Evolutionary conservation across 495 filamentous ascomycete species (phyloP), one percentile per base, ranked within the genome.

Genomic region (Penicillium riverlandense): DNA sequence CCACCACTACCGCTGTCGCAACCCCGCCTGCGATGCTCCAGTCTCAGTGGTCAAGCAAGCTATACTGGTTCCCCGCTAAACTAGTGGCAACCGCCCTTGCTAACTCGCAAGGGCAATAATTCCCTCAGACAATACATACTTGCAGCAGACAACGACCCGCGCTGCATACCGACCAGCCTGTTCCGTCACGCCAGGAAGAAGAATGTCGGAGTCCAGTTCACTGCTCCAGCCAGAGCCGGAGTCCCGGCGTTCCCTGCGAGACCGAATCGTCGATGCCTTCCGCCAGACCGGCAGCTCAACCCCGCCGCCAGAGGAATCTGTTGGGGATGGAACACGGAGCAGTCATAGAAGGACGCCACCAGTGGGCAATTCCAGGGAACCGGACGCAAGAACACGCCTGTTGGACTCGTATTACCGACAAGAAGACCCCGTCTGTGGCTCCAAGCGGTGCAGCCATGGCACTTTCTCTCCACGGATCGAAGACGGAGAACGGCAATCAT

Each of bases 381-480:
- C 53, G 7, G 57, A 63, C 45, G 53, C 47, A 29, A 61, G 59
- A 50, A 65, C 65, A 33, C 57, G 63, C 15, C 54, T 72, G 8
- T 48, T 74, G 35, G 57, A 65, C 35, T 67, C 63, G 4, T 71
- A 72, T 42, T 43, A 69, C 35, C 59, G 53, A 29, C 45, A 45
- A 32, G 55, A 45, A 32, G 55, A 58, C 15, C 63, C 67, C 38
- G 48, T 54, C 6, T 70, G 67, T 35, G 70, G 69, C 38, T 38
- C 67, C 54, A 57, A 67, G 43, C 50, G 72, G 41, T 89, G 84
- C 67, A 76, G 79, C 48, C 85, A 90, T 63, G 87, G 87, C 45
- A 84, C 83, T n/a, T 87, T 89, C 60, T 88, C 84, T 11, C 84
- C 86, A 9, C 71, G 75, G n/a, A 67, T 79, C 2, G 65, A 65